Conservation (phyloP, 768 basidiomycete species). For the Multifurca ochricompacta region DNA sequence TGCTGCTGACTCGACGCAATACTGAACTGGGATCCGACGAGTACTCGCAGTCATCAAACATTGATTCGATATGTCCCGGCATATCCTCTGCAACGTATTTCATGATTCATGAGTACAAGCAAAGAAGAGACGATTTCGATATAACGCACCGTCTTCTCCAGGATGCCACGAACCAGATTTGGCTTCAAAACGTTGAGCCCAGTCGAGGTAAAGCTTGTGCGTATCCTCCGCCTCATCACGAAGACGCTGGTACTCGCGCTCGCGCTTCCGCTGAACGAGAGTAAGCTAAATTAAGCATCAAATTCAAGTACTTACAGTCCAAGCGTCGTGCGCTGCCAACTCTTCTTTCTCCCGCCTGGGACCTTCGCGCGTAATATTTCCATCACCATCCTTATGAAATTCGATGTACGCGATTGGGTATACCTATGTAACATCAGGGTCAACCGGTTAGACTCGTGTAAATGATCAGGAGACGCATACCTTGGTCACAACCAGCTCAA, state of each 20-base stretch:
- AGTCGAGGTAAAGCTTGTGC: conserved; percentile 43
- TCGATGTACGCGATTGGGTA: conserved; percentile 81
- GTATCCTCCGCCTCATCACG: conserved; percentile 51
- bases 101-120: not conserved
- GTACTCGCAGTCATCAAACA: conserved; percentile 14
- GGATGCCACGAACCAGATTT: conserved; percentile 36
- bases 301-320: conserved; percentile 49
- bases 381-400: conserved; percentile 42
- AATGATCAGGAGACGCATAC: conserved; percentile 27
- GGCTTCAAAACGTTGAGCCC: conserved; percentile 57
- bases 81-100: conserved; percentile 4
- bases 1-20: conserved; percentile 12
- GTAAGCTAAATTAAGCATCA: not conserved
- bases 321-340: conserved; percentile 44
- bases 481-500: conserved; percentile 70
- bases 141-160: conserved; percentile 21
- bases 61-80: conserved; percentile 31
- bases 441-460: not conserved
- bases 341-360: conserved; percentile 72
- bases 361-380: conserved; percentile 44
- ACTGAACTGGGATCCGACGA: conserved; percentile 9
- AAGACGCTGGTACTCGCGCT: conserved; percentile 51
- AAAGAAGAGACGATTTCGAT: not conserved
- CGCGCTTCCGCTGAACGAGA: conserved; percentile 43
- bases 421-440: conserved; percentile 31